phyloP scores from a whole-genome alignment of 2,329 filamentous ascomycete species.

The Aspergillus versicolor region DNA sequence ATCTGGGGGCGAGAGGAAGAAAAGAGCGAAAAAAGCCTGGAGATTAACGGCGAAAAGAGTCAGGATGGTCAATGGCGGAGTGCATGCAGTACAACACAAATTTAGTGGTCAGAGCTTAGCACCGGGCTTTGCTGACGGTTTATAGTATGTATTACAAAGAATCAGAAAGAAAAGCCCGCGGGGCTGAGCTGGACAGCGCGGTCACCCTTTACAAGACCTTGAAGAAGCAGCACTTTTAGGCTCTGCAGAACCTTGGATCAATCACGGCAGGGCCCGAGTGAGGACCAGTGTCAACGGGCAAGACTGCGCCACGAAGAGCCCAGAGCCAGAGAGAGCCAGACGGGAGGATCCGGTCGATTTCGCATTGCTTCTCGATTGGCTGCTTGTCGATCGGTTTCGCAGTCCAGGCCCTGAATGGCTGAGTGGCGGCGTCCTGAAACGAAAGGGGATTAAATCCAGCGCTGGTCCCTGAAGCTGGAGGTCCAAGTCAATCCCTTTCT shows the following conservation, averaged over 20 bases:
- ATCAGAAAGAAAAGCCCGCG: neutral
- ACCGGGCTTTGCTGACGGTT: neutral
- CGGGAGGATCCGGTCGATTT: conserved; percentile 2
- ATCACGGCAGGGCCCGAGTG: neutral
- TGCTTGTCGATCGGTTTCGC: neutral
- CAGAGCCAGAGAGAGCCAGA: neutral
- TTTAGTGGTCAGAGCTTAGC: neutral
- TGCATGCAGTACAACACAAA: neutral
- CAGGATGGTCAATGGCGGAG: neutral
- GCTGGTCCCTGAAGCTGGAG: neutral
- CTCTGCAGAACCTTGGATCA: conserved; percentile 1
- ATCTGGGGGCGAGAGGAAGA: conserved; percentile 3
- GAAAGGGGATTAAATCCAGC: neutral
- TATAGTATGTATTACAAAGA: neutral
- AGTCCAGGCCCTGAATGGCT: neutral
- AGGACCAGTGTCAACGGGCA: neutral
- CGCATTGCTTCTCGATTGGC: neutral
- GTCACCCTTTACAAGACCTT: neutral
- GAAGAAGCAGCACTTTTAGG: neutral
- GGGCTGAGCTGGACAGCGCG: no score
- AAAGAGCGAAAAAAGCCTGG: neutral
- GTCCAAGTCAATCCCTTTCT: neutral
- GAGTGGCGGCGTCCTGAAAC: neutral
- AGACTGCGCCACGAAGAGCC: neutral
- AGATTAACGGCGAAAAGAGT: neutral